Evolutionary conservation across 768 basidiomycete genomes (phyloP).

Genomic region (Suillus discolor): DNA sequence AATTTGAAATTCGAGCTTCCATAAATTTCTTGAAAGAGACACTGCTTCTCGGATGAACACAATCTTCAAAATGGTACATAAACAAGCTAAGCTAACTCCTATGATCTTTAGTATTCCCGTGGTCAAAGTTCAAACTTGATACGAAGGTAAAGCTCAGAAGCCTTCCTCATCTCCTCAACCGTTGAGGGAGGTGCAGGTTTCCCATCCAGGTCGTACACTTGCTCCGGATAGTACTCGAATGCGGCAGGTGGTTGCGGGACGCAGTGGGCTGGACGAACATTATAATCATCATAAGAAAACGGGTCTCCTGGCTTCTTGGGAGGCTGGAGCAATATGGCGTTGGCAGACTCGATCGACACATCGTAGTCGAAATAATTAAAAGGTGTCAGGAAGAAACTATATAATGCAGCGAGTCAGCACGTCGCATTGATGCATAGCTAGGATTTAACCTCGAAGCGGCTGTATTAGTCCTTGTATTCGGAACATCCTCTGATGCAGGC

Average conservation of each 20-base stretch:
- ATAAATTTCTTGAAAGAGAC: too few relatives aligned
- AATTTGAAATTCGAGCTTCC: too few relatives aligned
- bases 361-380: conserved; percentile 70
- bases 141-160: conserved; percentile 40
- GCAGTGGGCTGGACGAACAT: conserved; percentile 46
- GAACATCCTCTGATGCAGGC: conserved; percentile 67
- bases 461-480: conserved; percentile 59
- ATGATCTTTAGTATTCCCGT: background rate
- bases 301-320: conserved; percentile 40
- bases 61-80: background rate
- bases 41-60: too few relatives aligned
- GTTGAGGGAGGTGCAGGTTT: conserved; percentile 27
- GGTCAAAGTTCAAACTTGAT: conserved; percentile 34
- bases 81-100: background rate
- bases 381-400: conserved; percentile 59
- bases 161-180: conserved; percentile 42
- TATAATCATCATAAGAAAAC: conserved; percentile 52
- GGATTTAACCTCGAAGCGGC: conserved; percentile 52
- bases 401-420: background rate
- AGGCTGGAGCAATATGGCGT: conserved; percentile 50
- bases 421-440: background rate
- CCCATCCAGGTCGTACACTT: conserved; percentile 38
- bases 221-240: conserved; percentile 41
- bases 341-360: conserved; percentile 58
- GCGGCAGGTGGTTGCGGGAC: conserved; percentile 39